A percentile compares a stretch with the other conserved stretches of the same genome.
Conservation (phyloP, 495 filamentous ascomycete species). For the Penicillium waksmanii region DNA sequence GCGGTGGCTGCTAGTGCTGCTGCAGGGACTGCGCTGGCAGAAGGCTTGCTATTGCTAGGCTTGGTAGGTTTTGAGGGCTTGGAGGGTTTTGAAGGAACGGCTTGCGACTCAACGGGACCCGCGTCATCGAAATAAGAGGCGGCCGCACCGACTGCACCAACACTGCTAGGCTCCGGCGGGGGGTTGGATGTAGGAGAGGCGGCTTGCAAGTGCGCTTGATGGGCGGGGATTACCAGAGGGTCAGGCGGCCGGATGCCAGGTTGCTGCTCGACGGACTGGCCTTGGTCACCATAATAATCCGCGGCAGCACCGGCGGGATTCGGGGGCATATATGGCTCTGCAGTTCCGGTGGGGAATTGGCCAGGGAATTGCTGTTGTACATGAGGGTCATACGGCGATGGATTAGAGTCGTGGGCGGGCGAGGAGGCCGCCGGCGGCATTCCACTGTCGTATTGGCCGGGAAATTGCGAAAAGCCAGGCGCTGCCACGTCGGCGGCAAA, state of each 20-base stretch:
- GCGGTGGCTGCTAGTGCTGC: constrained; percentile 26
- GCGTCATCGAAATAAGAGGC: constrained; percentile 49
- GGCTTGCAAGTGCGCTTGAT: constrained; percentile 53
- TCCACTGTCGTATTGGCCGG: constrained; percentile 41
- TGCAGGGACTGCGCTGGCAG: constrained; percentile 27
- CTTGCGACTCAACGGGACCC: constrained; percentile 17
- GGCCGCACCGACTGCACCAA: constrained; percentile 54
- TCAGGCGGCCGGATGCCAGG: constrained; percentile 59
- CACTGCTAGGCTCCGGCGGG: constrained; percentile 55
- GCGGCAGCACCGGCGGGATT: constrained; percentile 62
- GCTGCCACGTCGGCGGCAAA: constrained; percentile 41
- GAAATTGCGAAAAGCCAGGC: constrained; percentile 51
- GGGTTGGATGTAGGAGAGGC: constrained; percentile 51
- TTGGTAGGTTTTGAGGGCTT: constrained; percentile 30
- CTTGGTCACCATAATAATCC: constrained; percentile 69
- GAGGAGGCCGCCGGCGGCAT: constrained; percentile 22
- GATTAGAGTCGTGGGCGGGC: constrained; percentile 22
- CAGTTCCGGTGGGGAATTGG: constrained; percentile 50
- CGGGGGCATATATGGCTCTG: constrained; percentile 57
- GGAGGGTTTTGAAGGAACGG: constrained; percentile 27
- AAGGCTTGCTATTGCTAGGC: constrained; percentile 36
- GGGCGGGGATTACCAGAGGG: constrained; percentile 58
- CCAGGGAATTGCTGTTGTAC: constrained; percentile 62
- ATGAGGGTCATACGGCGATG: constrained; percentile 51
- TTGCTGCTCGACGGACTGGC: constrained; percentile 62